phyloP scores from a whole-genome alignment of 345 rosid genomes.

The Anacardium occidentale region DNA sequence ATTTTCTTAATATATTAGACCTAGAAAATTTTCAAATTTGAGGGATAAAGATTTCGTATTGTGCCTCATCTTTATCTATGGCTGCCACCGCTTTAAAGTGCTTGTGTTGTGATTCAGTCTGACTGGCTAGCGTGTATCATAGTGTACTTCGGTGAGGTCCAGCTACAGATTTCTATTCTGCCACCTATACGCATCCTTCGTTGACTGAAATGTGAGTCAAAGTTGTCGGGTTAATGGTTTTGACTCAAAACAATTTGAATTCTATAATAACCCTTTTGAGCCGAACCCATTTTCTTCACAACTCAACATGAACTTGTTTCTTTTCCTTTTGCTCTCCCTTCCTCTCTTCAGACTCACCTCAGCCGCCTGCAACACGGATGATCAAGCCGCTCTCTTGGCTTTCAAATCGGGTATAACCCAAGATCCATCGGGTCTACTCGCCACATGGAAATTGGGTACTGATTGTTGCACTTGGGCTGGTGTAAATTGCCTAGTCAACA shows the following conservation, averaged over 20 bases:
- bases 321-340: slow-evolving; percentile 14
- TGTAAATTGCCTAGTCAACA: slow-evolving; percentile 35
- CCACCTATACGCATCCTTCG: neutral
- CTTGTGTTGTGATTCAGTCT: no score
- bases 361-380: slow-evolving; percentile 63
- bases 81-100: no score
- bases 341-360: slow-evolving; percentile 24
- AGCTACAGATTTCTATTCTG: no score
- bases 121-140: no score
- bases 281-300: neutral
- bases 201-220: neutral
- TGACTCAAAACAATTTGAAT: neutral
- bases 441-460: slow-evolving; percentile 68
- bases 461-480: slow-evolving; percentile 67
- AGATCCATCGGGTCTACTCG: slow-evolving; percentile 65
- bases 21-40: no score
- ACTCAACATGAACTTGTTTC: neutral
- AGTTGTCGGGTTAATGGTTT: neutral
- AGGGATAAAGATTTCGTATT: no score
- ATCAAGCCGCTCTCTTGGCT: slow-evolving; percentile 61
- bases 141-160: no score
- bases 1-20: no score
- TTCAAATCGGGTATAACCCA: slow-evolving; percentile 69
- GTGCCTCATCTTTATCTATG: no score
- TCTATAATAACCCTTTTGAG: neutral